phyloP scores from a whole-genome alignment of 106 monocot species.

The Allium cepa region DNA sequence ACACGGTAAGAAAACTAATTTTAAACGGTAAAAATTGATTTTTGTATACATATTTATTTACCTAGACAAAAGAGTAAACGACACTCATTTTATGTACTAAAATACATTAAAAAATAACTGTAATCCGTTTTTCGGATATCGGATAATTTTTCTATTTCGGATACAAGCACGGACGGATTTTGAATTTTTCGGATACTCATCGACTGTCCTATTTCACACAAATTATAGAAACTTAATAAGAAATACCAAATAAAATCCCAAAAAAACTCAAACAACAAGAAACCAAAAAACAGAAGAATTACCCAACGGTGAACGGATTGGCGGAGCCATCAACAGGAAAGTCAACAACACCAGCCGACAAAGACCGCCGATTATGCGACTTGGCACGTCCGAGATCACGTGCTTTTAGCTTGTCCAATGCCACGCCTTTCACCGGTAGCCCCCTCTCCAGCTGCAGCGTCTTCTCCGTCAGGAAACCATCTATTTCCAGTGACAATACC shows the following conservation, averaged over 20 bases:
- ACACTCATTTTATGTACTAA: no score
- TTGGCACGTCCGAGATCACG: constrained; percentile 31
- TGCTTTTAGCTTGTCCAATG: constrained; percentile 27
- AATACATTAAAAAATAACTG: no score
- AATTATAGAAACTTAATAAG: background rate
- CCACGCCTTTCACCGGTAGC: constrained; percentile 23
- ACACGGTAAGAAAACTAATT: no score
- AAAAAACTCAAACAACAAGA: no score
- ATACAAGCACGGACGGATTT: no score
- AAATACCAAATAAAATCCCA: background rate
- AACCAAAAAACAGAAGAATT: background rate
- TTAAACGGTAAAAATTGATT: no score
- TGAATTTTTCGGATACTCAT: no score
- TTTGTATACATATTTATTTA: no score
- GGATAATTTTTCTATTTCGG: no score
- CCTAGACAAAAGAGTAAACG: no score
- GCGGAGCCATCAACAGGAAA: constrained; percentile 80
- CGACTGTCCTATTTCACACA: background rate
- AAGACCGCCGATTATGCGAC: constrained; percentile 33
- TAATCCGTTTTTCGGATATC: no score
- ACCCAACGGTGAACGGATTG: constrained; percentile 92
- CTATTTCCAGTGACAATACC: background rate
- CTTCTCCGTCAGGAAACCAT: constrained; percentile 15
- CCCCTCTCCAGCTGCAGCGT: constrained; percentile 59
- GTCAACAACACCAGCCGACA: constrained; percentile 53